These are phyloP conservation scores for Xylaria sp. DNA, from an alignment of 2,329 filamentous ascomycete genomes.

Conservation along the genomic window DNA sequence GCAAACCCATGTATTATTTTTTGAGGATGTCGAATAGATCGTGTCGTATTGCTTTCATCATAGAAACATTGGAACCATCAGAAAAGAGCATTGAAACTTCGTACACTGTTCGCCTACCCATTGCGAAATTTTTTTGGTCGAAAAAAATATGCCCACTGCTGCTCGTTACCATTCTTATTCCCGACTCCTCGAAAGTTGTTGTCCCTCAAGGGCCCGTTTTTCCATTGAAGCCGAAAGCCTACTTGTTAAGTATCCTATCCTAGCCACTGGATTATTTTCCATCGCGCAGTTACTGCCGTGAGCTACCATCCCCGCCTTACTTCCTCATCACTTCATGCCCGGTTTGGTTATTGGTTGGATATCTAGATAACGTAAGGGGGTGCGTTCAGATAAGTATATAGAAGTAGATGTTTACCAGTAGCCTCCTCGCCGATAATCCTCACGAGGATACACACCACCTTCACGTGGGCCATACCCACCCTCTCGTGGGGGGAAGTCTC, in stretches of 20 bases:
- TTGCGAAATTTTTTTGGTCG: slow-evolving; percentile 17
- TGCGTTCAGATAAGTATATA: slow-evolving; percentile 29
- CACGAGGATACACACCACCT: slow-evolving; percentile 41
- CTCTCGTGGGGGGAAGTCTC: slow-evolving; percentile 58
- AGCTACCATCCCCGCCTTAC: slow-evolving; percentile 11
- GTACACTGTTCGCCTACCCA: slow-evolving; percentile 11
- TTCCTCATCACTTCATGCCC: slow-evolving; percentile 21
- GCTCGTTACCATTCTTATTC: slow-evolving; percentile 29
- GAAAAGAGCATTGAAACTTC: neutral
- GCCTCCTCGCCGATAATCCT: slow-evolving; percentile 43
- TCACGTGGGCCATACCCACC: slow-evolving; percentile 51
- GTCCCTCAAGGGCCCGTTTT: slow-evolving; percentile 21
- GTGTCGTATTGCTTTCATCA: neutral
- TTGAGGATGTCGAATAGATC: neutral
- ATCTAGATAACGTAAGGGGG: slow-evolving; percentile 45
- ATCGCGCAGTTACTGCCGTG: slow-evolving; percentile 10
- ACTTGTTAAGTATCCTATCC: slow-evolving; percentile 19
- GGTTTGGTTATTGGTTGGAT: slow-evolving; percentile 22
- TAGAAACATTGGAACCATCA: neutral
- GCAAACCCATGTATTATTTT: neutral
- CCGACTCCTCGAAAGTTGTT: slow-evolving; percentile 26
- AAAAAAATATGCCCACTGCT: slow-evolving; percentile 19
- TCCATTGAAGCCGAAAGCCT: slow-evolving; percentile 15
- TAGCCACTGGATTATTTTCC: slow-evolving; percentile 13
- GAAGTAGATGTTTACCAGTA: slow-evolving; percentile 44